Evolutionary conservation across 306 rosid species (phyloP).

Genomic region (Hippophae gyantsensis): DNA sequence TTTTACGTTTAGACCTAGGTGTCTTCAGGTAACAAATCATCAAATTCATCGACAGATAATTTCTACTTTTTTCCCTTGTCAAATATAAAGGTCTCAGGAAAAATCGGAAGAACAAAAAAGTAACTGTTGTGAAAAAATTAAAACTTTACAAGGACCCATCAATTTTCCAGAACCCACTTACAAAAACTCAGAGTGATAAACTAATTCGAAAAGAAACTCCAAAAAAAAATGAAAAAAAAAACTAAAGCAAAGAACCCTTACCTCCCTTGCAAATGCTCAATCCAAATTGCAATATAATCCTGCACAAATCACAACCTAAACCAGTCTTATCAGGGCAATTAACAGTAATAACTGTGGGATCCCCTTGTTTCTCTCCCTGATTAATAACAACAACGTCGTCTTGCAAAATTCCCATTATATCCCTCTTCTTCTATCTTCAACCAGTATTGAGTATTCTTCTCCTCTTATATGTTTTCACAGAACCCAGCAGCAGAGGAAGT

Average conservation of each 20-base stretch:
- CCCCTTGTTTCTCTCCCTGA: conserved; percentile 29
- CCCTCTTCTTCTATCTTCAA: not conserved
- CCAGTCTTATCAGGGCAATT: conserved; percentile 61
- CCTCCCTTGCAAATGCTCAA: conserved; percentile 49
- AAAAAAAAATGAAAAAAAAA: too few species aligned
- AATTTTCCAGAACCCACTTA: conserved; percentile 1
- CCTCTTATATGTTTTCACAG: not conserved
- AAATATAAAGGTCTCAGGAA: too few species aligned
- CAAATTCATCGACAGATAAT: too few species aligned
- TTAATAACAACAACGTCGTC: conserved; percentile 42
- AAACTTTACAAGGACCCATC: not conserved
- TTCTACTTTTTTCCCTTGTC: too few species aligned
- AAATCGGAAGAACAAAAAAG: too few species aligned
- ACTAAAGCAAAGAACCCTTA: conserved; percentile 8
- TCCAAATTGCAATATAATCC: conserved; percentile 46
- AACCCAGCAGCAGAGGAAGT: not conserved
- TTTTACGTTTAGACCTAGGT: too few species aligned
- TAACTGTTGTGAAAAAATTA: too few species aligned
- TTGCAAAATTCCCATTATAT: conserved; percentile 30
- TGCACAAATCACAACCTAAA: conserved; percentile 42
- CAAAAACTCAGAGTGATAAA: not conserved
- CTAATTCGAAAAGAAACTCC: not conserved
- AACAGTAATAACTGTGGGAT: conserved; percentile 42
- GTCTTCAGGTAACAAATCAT: too few species aligned
- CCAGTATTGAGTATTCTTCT: not conserved